Evolutionary conservation across 352 stramenopile genomes (phyloP).

Genomic region (Phytophthora cactorum): DNA sequence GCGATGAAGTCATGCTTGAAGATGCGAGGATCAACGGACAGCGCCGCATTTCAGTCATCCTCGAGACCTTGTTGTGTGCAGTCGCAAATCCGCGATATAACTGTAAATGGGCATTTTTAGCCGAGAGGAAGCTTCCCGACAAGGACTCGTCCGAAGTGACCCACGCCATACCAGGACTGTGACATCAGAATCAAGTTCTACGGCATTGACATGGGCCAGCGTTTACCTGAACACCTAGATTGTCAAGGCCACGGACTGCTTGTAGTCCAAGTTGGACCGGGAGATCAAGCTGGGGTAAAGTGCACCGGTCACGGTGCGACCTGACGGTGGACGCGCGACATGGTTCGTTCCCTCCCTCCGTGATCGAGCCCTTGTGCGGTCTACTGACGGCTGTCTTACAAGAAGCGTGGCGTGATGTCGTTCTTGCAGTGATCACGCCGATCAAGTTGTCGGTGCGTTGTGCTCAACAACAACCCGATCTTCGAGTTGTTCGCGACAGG

Average conservation of each 20-base stretch:
- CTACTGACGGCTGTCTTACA: not conserved
- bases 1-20: slow-evolving; percentile 8
- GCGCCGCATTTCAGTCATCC: slow-evolving; percentile 13
- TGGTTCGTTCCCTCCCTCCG: too few relatives aligned
- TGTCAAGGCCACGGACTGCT: too few relatives aligned
- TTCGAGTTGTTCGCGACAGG: not conserved
- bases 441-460: not conserved
- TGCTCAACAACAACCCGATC: not conserved
- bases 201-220: too few relatives aligned
- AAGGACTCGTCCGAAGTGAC: not conserved
- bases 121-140: not conserved
- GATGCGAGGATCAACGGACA: slow-evolving; percentile 19
- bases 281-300: too few relatives aligned
- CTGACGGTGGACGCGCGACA: too few relatives aligned
- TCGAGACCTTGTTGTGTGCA: slow-evolving; percentile 15
- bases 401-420: not conserved
- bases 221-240: too few relatives aligned
- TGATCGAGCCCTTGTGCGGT: not conserved
- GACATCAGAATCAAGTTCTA: too few relatives aligned
- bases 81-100: not conserved
- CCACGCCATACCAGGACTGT: too few relatives aligned
- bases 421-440: not conserved
- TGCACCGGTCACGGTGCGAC: too few relatives aligned
- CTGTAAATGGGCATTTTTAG: slow-evolving; percentile 4
- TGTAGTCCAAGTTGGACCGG: too few relatives aligned